Evolutionary conservation across 768 basidiomycete species (phyloP).

Genomic region (Chiua virens): DNA sequence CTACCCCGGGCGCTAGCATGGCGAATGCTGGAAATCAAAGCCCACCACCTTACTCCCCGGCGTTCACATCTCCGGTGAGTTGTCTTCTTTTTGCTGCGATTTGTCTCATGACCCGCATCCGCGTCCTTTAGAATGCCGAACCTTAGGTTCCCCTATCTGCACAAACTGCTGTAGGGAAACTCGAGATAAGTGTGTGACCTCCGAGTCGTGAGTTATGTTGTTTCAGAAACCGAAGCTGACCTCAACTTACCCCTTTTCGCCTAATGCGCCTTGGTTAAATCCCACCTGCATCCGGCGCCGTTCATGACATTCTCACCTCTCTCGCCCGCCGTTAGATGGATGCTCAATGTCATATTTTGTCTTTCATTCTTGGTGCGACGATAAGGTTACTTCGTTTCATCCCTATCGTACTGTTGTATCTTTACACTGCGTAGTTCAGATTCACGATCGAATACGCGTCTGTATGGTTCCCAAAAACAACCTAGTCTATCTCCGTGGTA

Average conservation of each 20-base stretch:
- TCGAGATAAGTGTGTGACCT: not conserved
- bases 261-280: not conserved
- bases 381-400: not conserved
- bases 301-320: not conserved
- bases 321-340: not conserved
- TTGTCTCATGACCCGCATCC: not conserved
- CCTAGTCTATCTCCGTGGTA: too few relatives aligned
- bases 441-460: not conserved
- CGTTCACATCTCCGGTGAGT: conserved; percentile 26
- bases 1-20: not conserved
- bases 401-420: not conserved
- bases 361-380: not conserved
- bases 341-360: not conserved
- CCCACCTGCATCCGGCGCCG: conserved; percentile 5
- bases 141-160: conserved; percentile 3
- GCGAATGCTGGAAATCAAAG: conserved; percentile 2
- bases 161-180: conserved; percentile 1
- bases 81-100: not conserved
- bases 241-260: not conserved
- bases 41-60: conserved; percentile 25
- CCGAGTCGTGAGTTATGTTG: not conserved
- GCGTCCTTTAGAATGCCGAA: conserved; percentile 1
- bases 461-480: not conserved
- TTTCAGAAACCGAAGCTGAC: conserved; percentile 4
- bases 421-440: not conserved